Base-by-base conservation (phyloP, 345 rosid genomes). In the Camelina laxa region DNA sequence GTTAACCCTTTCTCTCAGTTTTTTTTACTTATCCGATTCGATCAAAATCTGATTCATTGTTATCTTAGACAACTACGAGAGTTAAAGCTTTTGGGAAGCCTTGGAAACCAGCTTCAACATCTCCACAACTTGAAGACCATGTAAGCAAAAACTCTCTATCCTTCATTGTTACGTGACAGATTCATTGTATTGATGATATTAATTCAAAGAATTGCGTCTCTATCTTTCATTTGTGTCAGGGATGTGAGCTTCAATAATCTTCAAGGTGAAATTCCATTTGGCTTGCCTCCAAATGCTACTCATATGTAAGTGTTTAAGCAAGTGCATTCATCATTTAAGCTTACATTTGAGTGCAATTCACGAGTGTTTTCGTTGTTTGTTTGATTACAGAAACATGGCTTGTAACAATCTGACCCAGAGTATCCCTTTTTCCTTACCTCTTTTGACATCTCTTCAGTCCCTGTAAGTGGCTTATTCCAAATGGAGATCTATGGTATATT, bases 281-380 rank as follows among this genome's bases (percentile, higher is more conserved):
- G 75, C 55, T 80, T 94, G 68, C 99, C 99, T 16, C 89, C 93
- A 41, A 90, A 90, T 77, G 88, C 77, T 69, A 87, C 96, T 61
- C 89, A 85, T 58, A 63, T 95, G 99, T 94, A 81, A 82, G 96
- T 73, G 59, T 66, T 19, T 67, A 35, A 27, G 60, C 39, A 58
- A 66, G 13, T 60, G 14, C 13, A 22, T 47, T 77, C 41, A 50
- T 65, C 22, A 14, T 61, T 60, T 19, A 54, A 30, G 44, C 51
- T 38, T 56, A 57, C 48, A 45, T 53, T 6, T 2, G 6, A 6
- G 51, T 21, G 63, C 3, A 49, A 7, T 13, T 71, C 55, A 48
- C 53, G 5, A 24, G 4, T 48, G 60, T 74, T 56, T 21, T 56
- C 4, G 31, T 21, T 62, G 51, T 58, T 79, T 70, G 13, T 59